Evolutionary conservation across 805 yeast genomes (phyloP).

Genomic region (Peterozyma xylosa): DNA sequence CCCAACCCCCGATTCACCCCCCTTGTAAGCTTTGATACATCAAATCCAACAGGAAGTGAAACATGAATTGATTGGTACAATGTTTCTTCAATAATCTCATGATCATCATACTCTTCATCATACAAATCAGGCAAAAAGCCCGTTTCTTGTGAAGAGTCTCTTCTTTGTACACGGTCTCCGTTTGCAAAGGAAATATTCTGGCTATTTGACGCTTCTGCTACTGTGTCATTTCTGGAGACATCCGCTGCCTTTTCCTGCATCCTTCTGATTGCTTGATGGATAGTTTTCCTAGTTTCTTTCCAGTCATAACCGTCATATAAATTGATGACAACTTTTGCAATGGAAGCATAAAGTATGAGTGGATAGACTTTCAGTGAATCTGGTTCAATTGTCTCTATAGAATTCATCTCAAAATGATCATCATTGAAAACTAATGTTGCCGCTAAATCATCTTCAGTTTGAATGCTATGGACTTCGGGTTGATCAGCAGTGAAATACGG

Average conservation of each 20-base stretch:
- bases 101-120: slow-evolving; percentile 10
- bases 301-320: slow-evolving; percentile 92
- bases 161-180: neutral
- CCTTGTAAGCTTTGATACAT: slow-evolving; percentile 37
- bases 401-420: slow-evolving; percentile 4
- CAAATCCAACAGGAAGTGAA: slow-evolving; percentile 40
- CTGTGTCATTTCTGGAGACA: slow-evolving; percentile 4
- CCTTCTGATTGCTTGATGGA: slow-evolving; percentile 55
- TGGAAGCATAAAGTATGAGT: slow-evolving; percentile 21
- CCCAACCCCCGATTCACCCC: slow-evolving; percentile 44
- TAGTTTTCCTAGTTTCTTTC: slow-evolving; percentile 64
- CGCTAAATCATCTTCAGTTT: neutral
- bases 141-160: slow-evolving; percentile 2
- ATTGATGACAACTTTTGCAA: slow-evolving; percentile 33
- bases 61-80: slow-evolving; percentile 78
- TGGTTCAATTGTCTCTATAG: neutral
- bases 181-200: neutral
- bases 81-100: slow-evolving; percentile 44
- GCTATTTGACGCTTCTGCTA: neutral
- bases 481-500: neutral
- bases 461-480: no score
- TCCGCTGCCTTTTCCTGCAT: slow-evolving; percentile 46
- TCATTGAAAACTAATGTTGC: slow-evolving; percentile 1
- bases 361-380: slow-evolving; percentile 16
- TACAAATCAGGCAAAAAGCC: slow-evolving; percentile 5